Evolutionary conservation across 352 stramenopile genomes (phyloP).

Genomic region (Globisporangium canariense): DNA sequence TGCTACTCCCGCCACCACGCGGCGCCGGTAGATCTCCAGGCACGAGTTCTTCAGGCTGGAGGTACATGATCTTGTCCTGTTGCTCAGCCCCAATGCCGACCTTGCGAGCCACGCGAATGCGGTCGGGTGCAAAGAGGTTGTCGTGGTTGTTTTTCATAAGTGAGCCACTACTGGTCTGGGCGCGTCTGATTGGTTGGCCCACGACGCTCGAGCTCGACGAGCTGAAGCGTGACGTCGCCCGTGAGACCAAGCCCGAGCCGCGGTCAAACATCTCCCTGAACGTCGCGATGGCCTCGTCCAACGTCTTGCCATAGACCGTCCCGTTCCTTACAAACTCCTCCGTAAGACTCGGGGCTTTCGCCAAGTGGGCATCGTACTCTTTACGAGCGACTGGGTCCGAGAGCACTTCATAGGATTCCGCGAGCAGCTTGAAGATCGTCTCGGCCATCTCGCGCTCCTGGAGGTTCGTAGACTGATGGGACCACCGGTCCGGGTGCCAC

Average conservation of each 20-base stretch:
- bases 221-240: conserved; percentile 61
- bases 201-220: conserved; percentile 70
- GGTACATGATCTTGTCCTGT: conserved; percentile 66
- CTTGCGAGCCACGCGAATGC: conserved; percentile 63
- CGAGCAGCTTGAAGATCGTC: conserved; percentile 79
- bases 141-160: conserved; percentile 77
- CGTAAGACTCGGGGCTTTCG: conserved; percentile 40
- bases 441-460: conserved; percentile 69
- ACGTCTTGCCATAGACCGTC: conserved; percentile 77
- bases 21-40: conserved; percentile 48
- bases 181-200: conserved; percentile 43
- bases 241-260: conserved; percentile 45
- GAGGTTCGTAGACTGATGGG: conserved; percentile 24
- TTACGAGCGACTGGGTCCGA: conserved; percentile 58
- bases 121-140: conserved; percentile 73
- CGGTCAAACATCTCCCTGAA: conserved; percentile 79
- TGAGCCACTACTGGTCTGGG: conserved; percentile 24
- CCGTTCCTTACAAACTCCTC: conserved; percentile 78
- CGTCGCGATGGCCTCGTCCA: conserved; percentile 80
- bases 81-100: conserved; percentile 57
- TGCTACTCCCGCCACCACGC: conserved; percentile 5
- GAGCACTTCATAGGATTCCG: conserved; percentile 81
- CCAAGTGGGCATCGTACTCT: conserved; percentile 63
- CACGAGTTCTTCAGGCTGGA: conserved; percentile 75
- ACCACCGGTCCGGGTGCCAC: conserved; percentile 84